Evolutionary conservation across 1,139 yeast species (phyloP), one percentile per base, ranked within the genome.

Genomic region (Protomyces inouyei): DNA sequence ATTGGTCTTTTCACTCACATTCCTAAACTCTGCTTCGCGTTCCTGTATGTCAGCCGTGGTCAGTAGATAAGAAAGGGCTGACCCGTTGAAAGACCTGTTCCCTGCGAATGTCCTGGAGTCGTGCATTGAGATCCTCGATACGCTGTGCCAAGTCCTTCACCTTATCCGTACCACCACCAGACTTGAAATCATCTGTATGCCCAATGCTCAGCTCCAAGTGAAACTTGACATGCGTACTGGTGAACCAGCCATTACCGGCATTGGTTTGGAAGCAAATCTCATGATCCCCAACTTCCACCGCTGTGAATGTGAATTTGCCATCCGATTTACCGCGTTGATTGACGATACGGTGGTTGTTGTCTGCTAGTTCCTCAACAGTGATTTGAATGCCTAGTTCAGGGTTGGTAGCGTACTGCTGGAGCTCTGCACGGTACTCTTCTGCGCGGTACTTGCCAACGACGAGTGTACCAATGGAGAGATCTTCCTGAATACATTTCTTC

Each of bases 221-320:
- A 68, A 83, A 76, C 57, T 56, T 67, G 60, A 46, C 68, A 60
- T 52, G 68, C 61, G 64, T 32, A 18, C 37, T 46, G 65, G 77
- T 79, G 74, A 79, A 80, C 89, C 84, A 84, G 67, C 84, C 85
- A 45, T 83, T 79, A 69, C 83, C 81, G 3, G 90, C 87, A 52
- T 54, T 64, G 16, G 72, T 66, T 66, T 85, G 84, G 71, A 86
- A 79, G 75, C 95, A 87, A 57, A 87, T 80, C 70, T 83, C 78
- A 76, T 87, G 93, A 72, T 85, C 88, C 54, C 95, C 95, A 43
- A 85, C 79, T 59, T 84, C 90, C 57, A 84, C 77, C 0, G 92
- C 86, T 37, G 85, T 82, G 75, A 85, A 86, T 23, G 87, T 82
- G 74, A 86, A 85, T 68, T 84, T 85, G 45, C 90, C 88, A 35